phyloP scores from a whole-genome alignment of 2,329 filamentous ascomycete genomes.

The Beauveria brongniartii region DNA sequence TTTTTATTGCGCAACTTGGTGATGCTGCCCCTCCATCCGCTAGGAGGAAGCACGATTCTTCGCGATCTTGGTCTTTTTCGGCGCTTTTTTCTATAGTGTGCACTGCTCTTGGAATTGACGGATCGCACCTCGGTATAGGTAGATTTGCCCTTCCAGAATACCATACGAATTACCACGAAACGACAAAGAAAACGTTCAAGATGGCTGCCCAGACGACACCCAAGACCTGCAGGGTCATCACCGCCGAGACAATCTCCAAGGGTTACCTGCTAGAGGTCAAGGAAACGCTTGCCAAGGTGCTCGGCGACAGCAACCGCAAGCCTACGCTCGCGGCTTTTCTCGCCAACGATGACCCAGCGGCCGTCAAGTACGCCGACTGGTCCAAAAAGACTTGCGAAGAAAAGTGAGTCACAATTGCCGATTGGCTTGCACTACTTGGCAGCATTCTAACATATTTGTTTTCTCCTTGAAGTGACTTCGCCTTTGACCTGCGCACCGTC shows the following conservation, averaged over 20 bases:
- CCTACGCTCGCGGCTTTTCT: conserved; percentile 86
- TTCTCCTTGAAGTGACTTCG: conserved; percentile 61
- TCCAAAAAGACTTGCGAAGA: conserved; percentile 93
- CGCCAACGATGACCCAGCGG: conserved; percentile 84
- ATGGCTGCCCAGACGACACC: conserved; percentile 3
- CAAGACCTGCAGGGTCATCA: conserved; percentile 84
- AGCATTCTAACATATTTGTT: not conserved
- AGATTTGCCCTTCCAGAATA: not conserved
- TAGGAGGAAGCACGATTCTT: not conserved
- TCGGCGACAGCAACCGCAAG: conserved; percentile 43
- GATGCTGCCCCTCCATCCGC: conserved; percentile 5
- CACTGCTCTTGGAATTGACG: not conserved
- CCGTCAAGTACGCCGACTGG: conserved; percentile 92
- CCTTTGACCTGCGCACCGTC: conserved; percentile 76
- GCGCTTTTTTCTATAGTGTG: not conserved
- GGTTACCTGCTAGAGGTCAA: conserved; percentile 69
- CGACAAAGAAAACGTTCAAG: not conserved
- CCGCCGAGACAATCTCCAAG: conserved; percentile 82
- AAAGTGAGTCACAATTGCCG: conserved; percentile 57
- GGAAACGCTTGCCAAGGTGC: conserved; percentile 63
- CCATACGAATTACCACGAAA: not conserved
- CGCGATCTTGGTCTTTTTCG: not conserved
- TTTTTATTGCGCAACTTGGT: conserved; percentile 13
- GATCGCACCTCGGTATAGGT: not conserved
- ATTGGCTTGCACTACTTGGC: not conserved